Evolutionary conservation across 129 eudicot species (phyloP).

Genomic region (Ambrosia trifida): DNA sequence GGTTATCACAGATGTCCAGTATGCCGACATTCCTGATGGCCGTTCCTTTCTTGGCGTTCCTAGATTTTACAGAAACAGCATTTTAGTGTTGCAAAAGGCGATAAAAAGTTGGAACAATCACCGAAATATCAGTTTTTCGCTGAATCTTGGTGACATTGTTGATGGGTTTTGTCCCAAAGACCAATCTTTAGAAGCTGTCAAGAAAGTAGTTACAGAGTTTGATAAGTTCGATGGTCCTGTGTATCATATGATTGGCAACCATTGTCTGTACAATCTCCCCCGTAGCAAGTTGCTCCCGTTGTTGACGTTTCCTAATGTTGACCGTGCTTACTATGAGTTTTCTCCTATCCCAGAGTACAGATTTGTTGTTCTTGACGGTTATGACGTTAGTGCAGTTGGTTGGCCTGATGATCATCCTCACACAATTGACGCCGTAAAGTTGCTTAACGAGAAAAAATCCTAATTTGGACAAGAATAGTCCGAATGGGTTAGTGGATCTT

Average conservation of each 20-base stretch:
- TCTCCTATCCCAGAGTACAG: slow-evolving; percentile 81
- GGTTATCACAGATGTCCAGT: slow-evolving; percentile 91
- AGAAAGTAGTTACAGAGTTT: slow-evolving; percentile 63
- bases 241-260: slow-evolving; percentile 96
- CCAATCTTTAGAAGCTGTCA: slow-evolving; percentile 60
- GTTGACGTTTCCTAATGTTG: slow-evolving; percentile 43
- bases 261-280: slow-evolving; percentile 95
- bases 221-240: slow-evolving; percentile 63
- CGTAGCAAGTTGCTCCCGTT: slow-evolving; percentile 68
- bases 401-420: slow-evolving; percentile 93
- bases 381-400: slow-evolving; percentile 92
- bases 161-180: slow-evolving; percentile 92
- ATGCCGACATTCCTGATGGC: slow-evolving; percentile 95
- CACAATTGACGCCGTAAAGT: slow-evolving; percentile 53
- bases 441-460: slow-evolving; percentile 76
- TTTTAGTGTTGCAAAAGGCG: slow-evolving; percentile 73
- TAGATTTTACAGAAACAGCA: slow-evolving; percentile 81
- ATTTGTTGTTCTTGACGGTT: slow-evolving; percentile 89
- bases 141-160: slow-evolving; percentile 84
- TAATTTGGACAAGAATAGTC: slow-evolving; percentile 82
- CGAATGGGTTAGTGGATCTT: slow-evolving; percentile 61
- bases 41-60: slow-evolving; percentile 84
- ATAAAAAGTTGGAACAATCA: slow-evolving; percentile 62
- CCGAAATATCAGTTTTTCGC: slow-evolving; percentile 53
- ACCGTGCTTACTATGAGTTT: slow-evolving; percentile 79